Evolutionary conservation across 345 rosid genomes (phyloP).

Genomic region (Hibiscus syriacus): DNA sequence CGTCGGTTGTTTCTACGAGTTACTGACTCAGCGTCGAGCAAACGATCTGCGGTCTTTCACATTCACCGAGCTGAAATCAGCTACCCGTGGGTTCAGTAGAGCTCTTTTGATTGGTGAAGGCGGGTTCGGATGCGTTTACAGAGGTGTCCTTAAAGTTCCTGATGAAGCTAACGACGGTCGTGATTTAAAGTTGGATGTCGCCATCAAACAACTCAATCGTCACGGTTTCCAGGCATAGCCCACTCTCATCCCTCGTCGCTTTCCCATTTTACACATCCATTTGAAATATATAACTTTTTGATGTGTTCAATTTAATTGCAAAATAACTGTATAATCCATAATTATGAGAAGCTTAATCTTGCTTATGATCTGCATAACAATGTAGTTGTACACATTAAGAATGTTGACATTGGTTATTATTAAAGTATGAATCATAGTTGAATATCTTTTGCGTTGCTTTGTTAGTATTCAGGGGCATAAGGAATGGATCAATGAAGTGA

Average conservation of each 20-base stretch:
- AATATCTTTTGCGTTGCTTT: too few relatives aligned
- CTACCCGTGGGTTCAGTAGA: constrained; percentile 73
- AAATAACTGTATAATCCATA: background rate
- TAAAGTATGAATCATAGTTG: too few relatives aligned
- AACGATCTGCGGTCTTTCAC: constrained; percentile 70
- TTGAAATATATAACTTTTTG: too few relatives aligned
- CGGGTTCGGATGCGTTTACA: constrained; percentile 85
- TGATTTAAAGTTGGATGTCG: constrained; percentile 52
- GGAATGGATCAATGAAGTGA: too few relatives aligned
- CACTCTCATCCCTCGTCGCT: background rate
- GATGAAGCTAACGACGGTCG: constrained; percentile 19
- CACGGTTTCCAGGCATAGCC: constrained; percentile 93
- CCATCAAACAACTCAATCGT: constrained; percentile 86
- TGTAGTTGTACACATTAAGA: too few relatives aligned
- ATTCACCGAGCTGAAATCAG: constrained; percentile 68
- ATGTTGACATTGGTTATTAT: too few relatives aligned
- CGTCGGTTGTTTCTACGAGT: constrained; percentile 38
- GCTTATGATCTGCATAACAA: too few relatives aligned
- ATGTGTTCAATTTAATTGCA: background rate
- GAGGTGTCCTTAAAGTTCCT: constrained; percentile 52
- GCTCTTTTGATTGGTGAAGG: constrained; percentile 83
- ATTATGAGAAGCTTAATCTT: too few relatives aligned
- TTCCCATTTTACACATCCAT: background rate
- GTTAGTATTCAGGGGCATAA: too few relatives aligned
- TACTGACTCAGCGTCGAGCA: constrained; percentile 55